Base-by-base conservation (phyloP, 257 asterid genomes). In the Solanum appendiculatum region DNA sequence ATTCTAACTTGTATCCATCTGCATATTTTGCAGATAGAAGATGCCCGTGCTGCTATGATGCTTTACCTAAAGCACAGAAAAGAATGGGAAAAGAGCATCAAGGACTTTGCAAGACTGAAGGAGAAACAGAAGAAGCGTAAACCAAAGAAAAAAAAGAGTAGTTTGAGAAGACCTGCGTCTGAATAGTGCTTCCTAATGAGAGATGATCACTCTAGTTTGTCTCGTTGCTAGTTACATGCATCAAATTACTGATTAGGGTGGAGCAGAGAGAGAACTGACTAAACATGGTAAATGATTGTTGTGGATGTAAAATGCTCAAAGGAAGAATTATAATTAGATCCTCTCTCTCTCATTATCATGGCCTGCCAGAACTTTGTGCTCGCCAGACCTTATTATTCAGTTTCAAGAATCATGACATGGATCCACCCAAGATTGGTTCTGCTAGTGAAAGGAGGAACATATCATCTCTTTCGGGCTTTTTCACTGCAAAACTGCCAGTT, bases 21-120 rank as follows among this genome's bases (percentile, higher is more conserved):
- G 51, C 82, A 78, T 44, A 48, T 16, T 58, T 83, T 85, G 87
- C 91, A 95, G 99, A 86, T 97, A 82, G 98, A 97, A 90, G 99
- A 97, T 48, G 95, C 98, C 68, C 94, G 98, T 70, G 99, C 98
- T 64, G 98, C 98, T 25, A 95, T 97, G 99, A 60, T 93, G 89
- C 96, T 97, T 75, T 95, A 95, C 89, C 91, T 91, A 89, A 95
- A 90, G 77, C 88, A 89, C 91, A 89, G 88, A 37, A 95, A 90
- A 89, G 93, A 90, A 80, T 95, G 98, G 99, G 98, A 95, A 90
- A 94, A 84, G 90, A 90, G 89, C 77, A 78, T 91, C 89, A 96
- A 96, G 88, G 98, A 94, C 91, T 89, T 90, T 84, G 54, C 31
- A 14, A 92, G 94, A 89, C 91, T 92, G 74, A 91, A 94, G 91